A percentile compares a stretch with the other conserved stretches of the same genome.
phyloP scores from a whole-genome alignment of 331 rosid genomes.

The Quercus lobata region DNA sequence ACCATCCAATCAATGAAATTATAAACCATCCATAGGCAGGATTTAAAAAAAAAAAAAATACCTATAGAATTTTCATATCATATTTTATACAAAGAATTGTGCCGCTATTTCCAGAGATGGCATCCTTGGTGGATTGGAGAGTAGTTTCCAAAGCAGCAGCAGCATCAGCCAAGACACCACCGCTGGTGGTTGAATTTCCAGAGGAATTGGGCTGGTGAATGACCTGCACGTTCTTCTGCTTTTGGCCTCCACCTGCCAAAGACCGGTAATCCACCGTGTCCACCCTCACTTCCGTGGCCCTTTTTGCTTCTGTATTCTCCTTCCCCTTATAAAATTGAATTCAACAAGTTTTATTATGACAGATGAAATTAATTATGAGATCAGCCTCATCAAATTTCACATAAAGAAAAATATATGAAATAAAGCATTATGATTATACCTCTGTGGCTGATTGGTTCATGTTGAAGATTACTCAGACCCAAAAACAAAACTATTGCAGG shows the following conservation, averaged over 20 bases:
- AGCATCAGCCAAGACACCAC: conserved; percentile 48
- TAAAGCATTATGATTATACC: conserved; percentile 11
- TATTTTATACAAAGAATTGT: background rate
- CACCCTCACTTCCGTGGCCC: conserved; percentile 36
- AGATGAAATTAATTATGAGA: background rate
- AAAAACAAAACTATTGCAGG: background rate
- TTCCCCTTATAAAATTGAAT: conserved; percentile 18
- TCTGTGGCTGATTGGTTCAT: conserved; percentile 44
- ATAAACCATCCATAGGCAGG: background rate
- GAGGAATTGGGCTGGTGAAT: conserved; percentile 39
- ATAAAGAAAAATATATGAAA: background rate
- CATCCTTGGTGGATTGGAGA: conserved; percentile 58
- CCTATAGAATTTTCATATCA: background rate
- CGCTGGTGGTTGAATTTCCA: conserved; percentile 27
- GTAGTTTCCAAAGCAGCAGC: conserved; percentile 50
- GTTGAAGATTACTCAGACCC: conserved; percentile 1
- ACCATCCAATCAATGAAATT: background rate
- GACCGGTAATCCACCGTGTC: conserved; percentile 50
- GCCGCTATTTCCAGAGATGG: conserved; percentile 32
- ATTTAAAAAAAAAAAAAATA: background rate
- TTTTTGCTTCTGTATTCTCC: conserved; percentile 17
- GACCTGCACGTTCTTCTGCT: conserved; percentile 47
- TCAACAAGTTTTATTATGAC: background rate
- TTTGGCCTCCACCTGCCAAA: conserved; percentile 43
- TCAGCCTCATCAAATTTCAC: too few species aligned